Evolutionary conservation across 1,284 basidiomycete species (phyloP).

Genomic region (Paramarasmius palmivorus): DNA sequence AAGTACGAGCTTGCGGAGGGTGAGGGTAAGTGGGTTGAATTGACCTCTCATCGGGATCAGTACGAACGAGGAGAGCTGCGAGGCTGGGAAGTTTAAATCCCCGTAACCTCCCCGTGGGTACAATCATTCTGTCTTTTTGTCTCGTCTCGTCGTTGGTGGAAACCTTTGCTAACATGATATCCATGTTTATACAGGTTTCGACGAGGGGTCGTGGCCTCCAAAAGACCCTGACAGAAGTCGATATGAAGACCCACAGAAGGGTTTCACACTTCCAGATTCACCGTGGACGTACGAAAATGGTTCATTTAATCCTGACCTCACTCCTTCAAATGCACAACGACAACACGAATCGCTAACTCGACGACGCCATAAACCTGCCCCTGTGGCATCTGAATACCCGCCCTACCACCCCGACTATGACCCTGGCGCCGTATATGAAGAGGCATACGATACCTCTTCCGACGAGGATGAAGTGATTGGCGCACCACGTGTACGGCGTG

Average conservation of each 20-base stretch:
- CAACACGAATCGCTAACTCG: slow-evolving; percentile 20
- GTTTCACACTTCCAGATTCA: slow-evolving; percentile 52
- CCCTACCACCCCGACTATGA: slow-evolving; percentile 75
- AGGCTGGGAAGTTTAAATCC: slow-evolving; percentile 2
- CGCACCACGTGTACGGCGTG: slow-evolving; percentile 15
- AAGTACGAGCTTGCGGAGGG: slow-evolving; percentile 71
- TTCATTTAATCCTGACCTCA: slow-evolving; percentile 70
- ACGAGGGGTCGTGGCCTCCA: slow-evolving; percentile 51
- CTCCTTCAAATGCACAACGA: slow-evolving; percentile 55
- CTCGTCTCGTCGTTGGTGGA: slow-evolving; percentile 9
- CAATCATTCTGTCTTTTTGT: slow-evolving; percentile 3
- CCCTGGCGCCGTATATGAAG: slow-evolving; percentile 27
- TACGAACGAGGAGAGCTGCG: slow-evolving; percentile 10
- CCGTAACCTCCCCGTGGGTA: slow-evolving; percentile 1
- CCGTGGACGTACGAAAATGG: slow-evolving; percentile 88
- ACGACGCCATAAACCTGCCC: slow-evolving; percentile 18
- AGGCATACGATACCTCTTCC: slow-evolving; percentile 26
- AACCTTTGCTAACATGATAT: not conserved
- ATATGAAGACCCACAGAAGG: slow-evolving; percentile 34
- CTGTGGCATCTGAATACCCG: slow-evolving; percentile 51
- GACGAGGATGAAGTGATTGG: slow-evolving; percentile 38
- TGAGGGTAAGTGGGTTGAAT: slow-evolving; percentile 78
- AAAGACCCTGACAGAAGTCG: slow-evolving; percentile 45
- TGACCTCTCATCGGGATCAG: slow-evolving; percentile 25
- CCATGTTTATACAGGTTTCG: not conserved